These are phyloP conservation scores for Apiospora malaysiana DNA, from an alignment of 2,329 filamentous ascomycete genomes.

Conservation along the genomic window DNA sequence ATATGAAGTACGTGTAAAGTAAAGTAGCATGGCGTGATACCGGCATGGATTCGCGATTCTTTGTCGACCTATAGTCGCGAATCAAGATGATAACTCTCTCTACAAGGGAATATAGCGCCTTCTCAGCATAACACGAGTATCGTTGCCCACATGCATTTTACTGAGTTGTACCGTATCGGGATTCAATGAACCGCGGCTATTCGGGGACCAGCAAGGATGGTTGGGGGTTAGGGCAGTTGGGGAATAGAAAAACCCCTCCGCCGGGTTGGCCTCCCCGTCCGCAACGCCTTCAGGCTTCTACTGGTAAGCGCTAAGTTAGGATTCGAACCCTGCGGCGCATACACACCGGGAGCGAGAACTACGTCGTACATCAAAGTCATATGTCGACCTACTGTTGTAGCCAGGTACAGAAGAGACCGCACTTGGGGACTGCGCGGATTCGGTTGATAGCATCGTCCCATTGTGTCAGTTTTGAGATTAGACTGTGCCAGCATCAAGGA, in stretches of 20 bases:
- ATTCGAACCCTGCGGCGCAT: background rate
- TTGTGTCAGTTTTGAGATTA: conserved; percentile 8
- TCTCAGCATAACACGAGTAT: background rate
- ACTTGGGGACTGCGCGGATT: background rate
- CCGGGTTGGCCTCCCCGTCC: background rate
- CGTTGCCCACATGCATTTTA: background rate
- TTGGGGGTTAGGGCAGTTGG: background rate
- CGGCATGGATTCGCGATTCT: background rate
- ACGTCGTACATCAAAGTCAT: background rate
- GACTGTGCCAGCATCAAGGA: background rate
- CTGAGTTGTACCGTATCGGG: background rate
- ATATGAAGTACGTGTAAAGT: background rate
- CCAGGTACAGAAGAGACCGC: background rate
- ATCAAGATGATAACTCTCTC: background rate
- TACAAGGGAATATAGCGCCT: background rate
- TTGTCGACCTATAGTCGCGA: background rate
- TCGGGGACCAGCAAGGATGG: background rate
- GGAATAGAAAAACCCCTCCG: background rate
- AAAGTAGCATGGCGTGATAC: too few species aligned
- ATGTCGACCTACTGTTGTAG: background rate
- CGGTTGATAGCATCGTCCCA: background rate
- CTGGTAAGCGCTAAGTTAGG: background rate
- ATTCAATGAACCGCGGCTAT: background rate
- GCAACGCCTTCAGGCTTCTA: background rate
- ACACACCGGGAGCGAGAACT: background rate